Conservation (phyloP, 768 basidiomycete species). For the Xerocomellus amylosporus region DNA sequence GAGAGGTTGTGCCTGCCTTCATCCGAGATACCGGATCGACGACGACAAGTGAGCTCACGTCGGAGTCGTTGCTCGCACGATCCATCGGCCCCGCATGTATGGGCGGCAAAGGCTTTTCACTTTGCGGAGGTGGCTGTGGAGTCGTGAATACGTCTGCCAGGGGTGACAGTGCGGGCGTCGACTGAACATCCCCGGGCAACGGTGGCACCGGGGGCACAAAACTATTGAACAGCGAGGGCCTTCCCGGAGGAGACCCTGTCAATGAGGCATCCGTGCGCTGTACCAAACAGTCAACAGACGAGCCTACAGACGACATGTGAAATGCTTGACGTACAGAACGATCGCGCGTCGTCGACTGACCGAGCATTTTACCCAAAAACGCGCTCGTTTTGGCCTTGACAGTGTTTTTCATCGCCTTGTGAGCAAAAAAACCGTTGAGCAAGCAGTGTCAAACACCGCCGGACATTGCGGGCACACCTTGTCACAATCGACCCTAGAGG, state of each 20-base stretch:
- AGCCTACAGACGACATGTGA: not conserved
- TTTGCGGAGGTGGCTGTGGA: conserved; percentile 32
- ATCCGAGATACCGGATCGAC: conserved; percentile 47
- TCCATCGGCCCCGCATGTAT: conserved; percentile 40
- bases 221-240: conserved; percentile 35
- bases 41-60: conserved; percentile 57
- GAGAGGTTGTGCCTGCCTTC: conserved; percentile 32
- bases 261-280: conserved; percentile 57
- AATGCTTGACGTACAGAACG: conserved; percentile 52
- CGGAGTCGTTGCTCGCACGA: conserved; percentile 41
- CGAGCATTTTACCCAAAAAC: conserved; percentile 77
- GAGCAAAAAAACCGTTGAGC: not conserved
- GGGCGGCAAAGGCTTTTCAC: conserved; percentile 64
- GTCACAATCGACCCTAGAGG: conserved; percentile 39
- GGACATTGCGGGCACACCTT: conserved; percentile 41
- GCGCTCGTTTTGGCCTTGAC: conserved; percentile 79
- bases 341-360: conserved; percentile 61
- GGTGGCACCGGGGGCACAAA: conserved; percentile 44
- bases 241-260: conserved; percentile 22
- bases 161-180: conserved; percentile 41
- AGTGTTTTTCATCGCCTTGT: conserved; percentile 50
- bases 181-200: conserved; percentile 45
- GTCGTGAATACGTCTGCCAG: conserved; percentile 51
- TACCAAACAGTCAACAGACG: conserved; percentile 15
- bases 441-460: not conserved